Evolutionary conservation across 257 asterid species (phyloP).

Genomic region (Oldenlandia corymbosa): DNA sequence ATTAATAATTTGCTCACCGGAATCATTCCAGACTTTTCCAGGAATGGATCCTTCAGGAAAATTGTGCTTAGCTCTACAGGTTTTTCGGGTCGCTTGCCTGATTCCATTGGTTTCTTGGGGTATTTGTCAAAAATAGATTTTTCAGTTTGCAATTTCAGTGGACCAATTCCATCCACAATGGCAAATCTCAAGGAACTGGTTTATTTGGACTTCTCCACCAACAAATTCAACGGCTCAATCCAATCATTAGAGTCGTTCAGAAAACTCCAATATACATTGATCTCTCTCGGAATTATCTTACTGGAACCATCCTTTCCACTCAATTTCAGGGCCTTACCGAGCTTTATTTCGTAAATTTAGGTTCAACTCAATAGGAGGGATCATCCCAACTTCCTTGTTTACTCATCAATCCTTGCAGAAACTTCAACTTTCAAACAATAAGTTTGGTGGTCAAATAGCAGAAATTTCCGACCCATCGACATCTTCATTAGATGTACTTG

Average conservation of each 20-base stretch:
- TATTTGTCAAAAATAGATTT: constrained; percentile 14
- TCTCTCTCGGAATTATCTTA: constrained; percentile 18
- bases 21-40: neutral
- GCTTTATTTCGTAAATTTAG: constrained; percentile 1
- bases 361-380: constrained; percentile 6
- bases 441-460: constrained; percentile 10
- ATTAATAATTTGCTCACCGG: neutral
- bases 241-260: constrained; percentile 11
- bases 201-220: constrained; percentile 19
- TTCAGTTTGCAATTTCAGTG: constrained; percentile 15
- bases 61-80: neutral
- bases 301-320: constrained; percentile 14
- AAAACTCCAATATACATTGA: neutral
- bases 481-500: constrained; percentile 17
- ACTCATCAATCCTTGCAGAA: constrained; percentile 7
- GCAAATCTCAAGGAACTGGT: neutral
- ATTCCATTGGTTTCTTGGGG: constrained; percentile 16
- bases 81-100: neutral
- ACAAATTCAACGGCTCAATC: constrained; percentile 11
- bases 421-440: constrained; percentile 15
- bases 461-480: constrained; percentile 11
- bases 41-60: neutral
- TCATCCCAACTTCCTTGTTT: constrained; percentile 22
- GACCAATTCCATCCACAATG: constrained; percentile 19
- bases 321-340: constrained; percentile 12